Evolutionary conservation across 2,329 filamentous ascomycete species (phyloP).

Genomic region (Ambrosiella beaveri): DNA sequence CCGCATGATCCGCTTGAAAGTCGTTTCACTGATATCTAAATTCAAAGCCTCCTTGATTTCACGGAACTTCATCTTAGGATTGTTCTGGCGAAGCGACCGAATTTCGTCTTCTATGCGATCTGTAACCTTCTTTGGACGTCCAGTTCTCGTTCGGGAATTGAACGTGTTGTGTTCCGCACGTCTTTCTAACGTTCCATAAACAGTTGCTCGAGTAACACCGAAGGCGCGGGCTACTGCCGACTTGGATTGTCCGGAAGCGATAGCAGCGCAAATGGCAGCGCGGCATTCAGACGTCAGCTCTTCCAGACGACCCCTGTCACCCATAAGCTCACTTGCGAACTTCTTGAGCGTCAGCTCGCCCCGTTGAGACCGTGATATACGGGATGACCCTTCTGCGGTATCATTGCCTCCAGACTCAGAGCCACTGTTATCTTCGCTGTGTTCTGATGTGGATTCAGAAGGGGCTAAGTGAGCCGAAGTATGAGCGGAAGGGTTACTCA

Average conservation of each 20-base stretch:
- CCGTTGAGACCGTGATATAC: background rate
- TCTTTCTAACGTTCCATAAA: constrained; percentile 12
- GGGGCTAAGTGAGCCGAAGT: background rate
- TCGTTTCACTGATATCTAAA: constrained; percentile 12
- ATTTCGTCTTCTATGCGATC: constrained; percentile 8
- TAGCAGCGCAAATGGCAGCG: constrained; percentile 12
- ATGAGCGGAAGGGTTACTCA: background rate
- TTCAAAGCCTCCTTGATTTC: constrained; percentile 11
- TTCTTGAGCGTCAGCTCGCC: constrained; percentile 9
- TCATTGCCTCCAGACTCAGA: background rate
- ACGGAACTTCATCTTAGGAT: constrained; percentile 12
- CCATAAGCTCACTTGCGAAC: constrained; percentile 11
- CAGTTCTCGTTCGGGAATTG: constrained; percentile 10
- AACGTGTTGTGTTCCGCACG: constrained; percentile 12
- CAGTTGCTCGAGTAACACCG: constrained; percentile 13
- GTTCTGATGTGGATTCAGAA: constrained; percentile 8
- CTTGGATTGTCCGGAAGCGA: constrained; percentile 12
- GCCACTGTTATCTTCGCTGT: constrained; percentile 6
- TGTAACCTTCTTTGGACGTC: constrained; percentile 13
- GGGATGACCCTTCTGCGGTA: constrained; percentile 1
- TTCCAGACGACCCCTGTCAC: constrained; percentile 10
- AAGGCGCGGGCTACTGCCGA: constrained; percentile 13
- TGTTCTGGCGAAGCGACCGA: constrained; percentile 3
- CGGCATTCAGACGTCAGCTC: constrained; percentile 12
- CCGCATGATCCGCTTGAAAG: constrained; percentile 12